Evolutionary conservation across 2,329 filamentous ascomycete genomes (phyloP).

Genomic region (Bipolaris bicolor): DNA sequence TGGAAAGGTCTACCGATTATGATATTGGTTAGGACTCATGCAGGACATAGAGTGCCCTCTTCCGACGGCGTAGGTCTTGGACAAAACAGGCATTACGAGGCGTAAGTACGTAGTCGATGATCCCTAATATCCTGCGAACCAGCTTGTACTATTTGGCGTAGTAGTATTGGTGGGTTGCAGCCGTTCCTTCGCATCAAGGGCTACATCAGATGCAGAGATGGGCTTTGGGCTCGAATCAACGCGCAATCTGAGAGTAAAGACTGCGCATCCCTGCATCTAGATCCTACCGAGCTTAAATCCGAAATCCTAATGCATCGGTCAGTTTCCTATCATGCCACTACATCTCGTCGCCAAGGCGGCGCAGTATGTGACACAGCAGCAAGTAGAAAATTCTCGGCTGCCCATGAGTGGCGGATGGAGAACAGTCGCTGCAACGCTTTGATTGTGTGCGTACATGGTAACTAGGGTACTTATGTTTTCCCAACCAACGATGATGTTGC

Average conservation of each 20-base stretch:
- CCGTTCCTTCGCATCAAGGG: not conserved
- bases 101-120: not conserved
- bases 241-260: not conserved
- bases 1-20: not conserved
- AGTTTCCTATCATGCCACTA: not conserved
- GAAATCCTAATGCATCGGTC: conserved; percentile 1
- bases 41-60: not conserved
- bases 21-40: not conserved
- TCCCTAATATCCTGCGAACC: not conserved
- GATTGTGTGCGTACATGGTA: too few species aligned
- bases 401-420: too few species aligned
- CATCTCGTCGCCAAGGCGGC: not conserved
- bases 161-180: not conserved
- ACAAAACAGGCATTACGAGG: not conserved
- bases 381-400: not conserved
- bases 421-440: too few species aligned
- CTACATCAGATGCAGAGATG: not conserved
- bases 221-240: not conserved
- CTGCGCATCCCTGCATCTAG: conserved; percentile 5
- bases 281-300: not conserved
- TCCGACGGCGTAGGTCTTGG: not conserved
- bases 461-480: too few species aligned
- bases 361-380: conserved; percentile 4
- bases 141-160: not conserved
- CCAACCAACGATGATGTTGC: too few species aligned